Evolutionary conservation across 495 filamentous ascomycete genomes (phyloP).

Genomic region (Talaromyces borbonicus): DNA sequence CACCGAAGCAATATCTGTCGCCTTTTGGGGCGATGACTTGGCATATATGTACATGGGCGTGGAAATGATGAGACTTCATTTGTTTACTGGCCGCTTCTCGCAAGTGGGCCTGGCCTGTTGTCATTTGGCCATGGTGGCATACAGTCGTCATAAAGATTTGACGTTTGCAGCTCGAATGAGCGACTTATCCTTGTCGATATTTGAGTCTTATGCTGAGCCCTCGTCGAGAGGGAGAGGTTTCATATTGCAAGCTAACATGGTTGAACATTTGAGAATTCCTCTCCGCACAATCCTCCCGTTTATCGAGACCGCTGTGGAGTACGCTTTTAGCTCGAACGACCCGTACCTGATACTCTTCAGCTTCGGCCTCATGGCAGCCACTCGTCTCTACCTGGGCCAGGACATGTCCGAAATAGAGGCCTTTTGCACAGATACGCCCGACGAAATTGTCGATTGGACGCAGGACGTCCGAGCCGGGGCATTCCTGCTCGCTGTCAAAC

Average conservation of each 20-base stretch:
- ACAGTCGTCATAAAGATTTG: constrained; percentile 63
- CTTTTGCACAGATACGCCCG: constrained; percentile 61
- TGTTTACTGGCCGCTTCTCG: constrained; percentile 54
- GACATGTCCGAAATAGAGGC: constrained; percentile 66
- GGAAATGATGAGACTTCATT: constrained; percentile 58
- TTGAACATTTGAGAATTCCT: constrained; percentile 61
- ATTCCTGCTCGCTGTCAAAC: constrained; percentile 55
- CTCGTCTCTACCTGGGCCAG: constrained; percentile 63
- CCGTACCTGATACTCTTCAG: constrained; percentile 65
- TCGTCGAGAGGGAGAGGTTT: constrained; percentile 62
- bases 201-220: constrained; percentile 56
- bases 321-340: constrained; percentile 62
- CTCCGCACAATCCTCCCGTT: constrained; percentile 48
- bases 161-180: constrained; percentile 58
- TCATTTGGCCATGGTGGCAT: constrained; percentile 61
- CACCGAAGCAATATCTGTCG: constrained; percentile 66
- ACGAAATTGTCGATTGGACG: constrained; percentile 67
- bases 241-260: constrained; percentile 62
- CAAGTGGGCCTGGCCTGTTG: constrained; percentile 70
- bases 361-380: constrained; percentile 59
- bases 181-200: constrained; percentile 51
- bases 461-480: constrained; percentile 72
- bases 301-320: constrained; percentile 60
- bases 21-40: constrained; percentile 69
- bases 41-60: constrained; percentile 70